Conservation (phyloP, 345 rosid species). For the Anacardium occidentale region DNA sequence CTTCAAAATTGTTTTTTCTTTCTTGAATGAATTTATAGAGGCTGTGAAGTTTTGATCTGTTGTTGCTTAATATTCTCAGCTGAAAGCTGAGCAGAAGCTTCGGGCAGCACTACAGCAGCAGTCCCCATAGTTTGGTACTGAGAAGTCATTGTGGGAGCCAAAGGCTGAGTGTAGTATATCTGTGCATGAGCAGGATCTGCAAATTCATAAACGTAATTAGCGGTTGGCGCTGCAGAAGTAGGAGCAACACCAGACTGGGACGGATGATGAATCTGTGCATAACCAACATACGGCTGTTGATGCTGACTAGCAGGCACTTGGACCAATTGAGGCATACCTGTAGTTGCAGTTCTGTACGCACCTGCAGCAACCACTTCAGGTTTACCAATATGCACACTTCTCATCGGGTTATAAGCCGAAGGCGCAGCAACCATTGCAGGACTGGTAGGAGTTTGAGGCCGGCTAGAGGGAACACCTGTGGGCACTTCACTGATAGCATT, state of each 20-base stretch:
- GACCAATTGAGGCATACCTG: conserved; percentile 56
- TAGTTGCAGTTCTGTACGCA: conserved; percentile 56
- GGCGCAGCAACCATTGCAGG: conserved; percentile 53
- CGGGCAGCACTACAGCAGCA: conserved; percentile 48
- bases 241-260: conserved; percentile 65
- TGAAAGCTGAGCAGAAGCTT: conserved; percentile 50
- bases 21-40: conserved; percentile 36
- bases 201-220: conserved; percentile 64
- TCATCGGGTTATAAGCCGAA: conserved; percentile 52
- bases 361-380: conserved; percentile 63
- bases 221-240: conserved; percentile 45
- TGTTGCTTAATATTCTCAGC: conserved; percentile 58
- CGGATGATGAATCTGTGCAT: conserved; percentile 78
- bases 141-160: conserved; percentile 57
- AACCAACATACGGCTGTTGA: conserved; percentile 79
- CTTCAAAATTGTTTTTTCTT: conserved; percentile 69
- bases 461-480: conserved; percentile 44
- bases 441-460: conserved; percentile 54
- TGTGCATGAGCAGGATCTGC: conserved; percentile 62
- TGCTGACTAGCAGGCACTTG: conserved; percentile 67
- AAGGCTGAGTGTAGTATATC: conserved; percentile 77
- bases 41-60: conserved; percentile 70
- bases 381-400: conserved; percentile 54
- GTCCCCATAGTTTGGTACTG: conserved; percentile 87
- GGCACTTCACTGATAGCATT: conserved; percentile 49